A percentile compares a stretch with the other conserved stretches of the same genome.
Evolutionary conservation across 495 filamentous ascomycete species (phyloP).

Genomic region (Aspergillus cavernicola): DNA sequence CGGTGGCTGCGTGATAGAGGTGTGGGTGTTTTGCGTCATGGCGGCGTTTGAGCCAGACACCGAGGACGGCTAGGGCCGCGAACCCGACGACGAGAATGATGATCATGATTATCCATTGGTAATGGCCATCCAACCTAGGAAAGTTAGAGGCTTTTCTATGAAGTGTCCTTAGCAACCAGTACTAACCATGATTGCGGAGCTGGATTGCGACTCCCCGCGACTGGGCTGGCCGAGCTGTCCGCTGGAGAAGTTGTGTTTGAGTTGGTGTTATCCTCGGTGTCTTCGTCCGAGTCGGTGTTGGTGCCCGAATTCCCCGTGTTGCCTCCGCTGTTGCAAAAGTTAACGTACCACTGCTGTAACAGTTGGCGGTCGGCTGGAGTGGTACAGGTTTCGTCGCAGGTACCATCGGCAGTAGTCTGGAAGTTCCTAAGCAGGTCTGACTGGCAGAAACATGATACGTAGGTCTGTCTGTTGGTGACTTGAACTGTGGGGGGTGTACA

Average conservation of each 20-base stretch:
- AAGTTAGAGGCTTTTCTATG: conserved; percentile 3
- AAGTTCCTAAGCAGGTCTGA: conserved; percentile 39
- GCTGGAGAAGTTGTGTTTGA: not conserved
- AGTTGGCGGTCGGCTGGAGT: conserved; percentile 30
- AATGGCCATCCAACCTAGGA: conserved; percentile 48
- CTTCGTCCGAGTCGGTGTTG: not conserved
- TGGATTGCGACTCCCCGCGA: not conserved
- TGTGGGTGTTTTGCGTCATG: conserved; percentile 41
- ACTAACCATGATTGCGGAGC: conserved; percentile 11
- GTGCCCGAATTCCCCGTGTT: conserved; percentile 11
- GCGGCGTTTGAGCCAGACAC: conserved; percentile 46
- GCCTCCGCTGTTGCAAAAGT: conserved; percentile 35
- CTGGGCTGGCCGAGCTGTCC: not conserved
- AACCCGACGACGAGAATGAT: conserved; percentile 50
- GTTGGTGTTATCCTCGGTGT: conserved; percentile 19
- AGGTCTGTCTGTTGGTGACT: conserved; percentile 30
- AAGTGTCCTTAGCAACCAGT: not conserved
- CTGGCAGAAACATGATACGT: conserved; percentile 56
- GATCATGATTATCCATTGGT: conserved; percentile 53
- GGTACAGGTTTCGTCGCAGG: conserved; percentile 38
- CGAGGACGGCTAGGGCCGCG: conserved; percentile 29
- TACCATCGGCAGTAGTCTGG: conserved; percentile 28
- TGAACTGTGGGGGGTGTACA: conserved; percentile 41
- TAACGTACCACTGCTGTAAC: conserved; percentile 49
- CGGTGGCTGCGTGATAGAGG: conserved; percentile 30